A percentile compares a stretch with the other conserved stretches of the same genome.
Conservation (phyloP, 164 flowering plant genomes). For the Annona cherimola region DNA sequence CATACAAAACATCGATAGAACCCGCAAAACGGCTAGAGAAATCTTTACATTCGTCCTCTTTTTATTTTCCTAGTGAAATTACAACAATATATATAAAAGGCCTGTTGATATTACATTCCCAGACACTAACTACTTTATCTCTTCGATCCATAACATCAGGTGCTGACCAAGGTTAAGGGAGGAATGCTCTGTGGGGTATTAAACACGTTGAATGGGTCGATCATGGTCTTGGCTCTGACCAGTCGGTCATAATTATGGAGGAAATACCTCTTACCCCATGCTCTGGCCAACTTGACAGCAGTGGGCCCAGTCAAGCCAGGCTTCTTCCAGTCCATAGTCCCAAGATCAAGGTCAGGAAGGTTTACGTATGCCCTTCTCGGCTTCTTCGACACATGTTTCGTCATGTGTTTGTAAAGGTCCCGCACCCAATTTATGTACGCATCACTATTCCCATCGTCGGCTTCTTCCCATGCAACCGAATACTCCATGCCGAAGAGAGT, state of each 20-base stretch:
- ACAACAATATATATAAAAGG: too few species aligned
- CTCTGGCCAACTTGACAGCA: constrained; percentile 1
- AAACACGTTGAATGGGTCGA: constrained; percentile 14
- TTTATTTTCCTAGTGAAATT: too few species aligned
- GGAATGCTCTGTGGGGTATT: constrained; percentile 13
- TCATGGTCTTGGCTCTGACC: constrained; percentile 11
- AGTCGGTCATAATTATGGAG: constrained; percentile 3
- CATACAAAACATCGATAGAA: too few species aligned
- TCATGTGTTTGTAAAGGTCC: constrained; percentile 8
- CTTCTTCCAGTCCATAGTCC: constrained; percentile 1
- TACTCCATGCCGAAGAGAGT: constrained; percentile 12
- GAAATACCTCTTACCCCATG: constrained; percentile 14
- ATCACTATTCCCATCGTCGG: not conserved
- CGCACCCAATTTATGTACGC: constrained; percentile 3
- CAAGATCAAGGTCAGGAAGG: constrained; percentile 10
- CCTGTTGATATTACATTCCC: too few species aligned
- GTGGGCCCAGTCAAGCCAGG: not conserved
- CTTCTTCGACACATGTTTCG: not conserved
- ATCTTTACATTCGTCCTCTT: too few species aligned
- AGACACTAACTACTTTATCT: too few species aligned
- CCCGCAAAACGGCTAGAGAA: too few species aligned
- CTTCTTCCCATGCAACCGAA: constrained; percentile 8
- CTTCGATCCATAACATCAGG: too few species aligned
- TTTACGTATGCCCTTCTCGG: constrained; percentile 14
- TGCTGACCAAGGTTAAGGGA: not conserved